Evolutionary conservation across 2,329 filamentous ascomycete species (phyloP), one percentile per base, ranked within the genome.

Genomic region (Ceratocystiopsis sp.): DNA sequence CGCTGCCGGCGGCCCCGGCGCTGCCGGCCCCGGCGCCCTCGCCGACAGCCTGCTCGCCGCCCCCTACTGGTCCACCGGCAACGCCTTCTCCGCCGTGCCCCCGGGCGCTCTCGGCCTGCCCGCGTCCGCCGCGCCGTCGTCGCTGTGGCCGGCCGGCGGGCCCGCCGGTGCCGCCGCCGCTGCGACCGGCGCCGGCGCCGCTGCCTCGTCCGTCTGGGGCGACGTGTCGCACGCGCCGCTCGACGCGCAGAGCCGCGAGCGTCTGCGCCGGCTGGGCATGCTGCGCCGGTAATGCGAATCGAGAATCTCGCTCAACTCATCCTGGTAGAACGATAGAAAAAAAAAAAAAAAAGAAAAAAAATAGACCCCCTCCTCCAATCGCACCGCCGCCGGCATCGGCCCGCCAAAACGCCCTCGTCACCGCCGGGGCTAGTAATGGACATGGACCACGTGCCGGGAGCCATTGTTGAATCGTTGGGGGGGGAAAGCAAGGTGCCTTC

Each of bases 241-340:
- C 13, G 68, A 72, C 46, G 62, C 66, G 29, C 58, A 66, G 34
- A 69, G 69, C 54, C 61, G 67, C 17, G 68, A 72, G 55, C 64
- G 67, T 57, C 52, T 72, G 46, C 59, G 68, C 17, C 59, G 68
- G 35, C 59, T 69, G 40, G 65, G 68, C 51, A 56, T 64, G 44
- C 18, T 45, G 35, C 44, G 45, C 5, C 6, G 10, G 9, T 10
- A 29, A 21, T 21, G 19, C 4, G 19, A 7, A 21, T 21, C 19
- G 4, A 21, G 9, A 11, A 2, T 29, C 25, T 29, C 13, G 46
- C n/a, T n/a, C n/a, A n/a, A n/a, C n/a, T n/a, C n/a, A n/a, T n/a
- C n/a, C 25, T 29, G 25, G 7, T 29, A 11, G 25, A 29, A 29
- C 25, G 10, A 29, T 8, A 29, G 10, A 11, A 29, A 8, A 21